Percentiles rank a stretch among this genome's conserved stretches.
These are phyloP conservation scores for Boletus subcaerulescens DNA, from an alignment of 768 basidiomycete genomes.

Conservation along the genomic window DNA sequence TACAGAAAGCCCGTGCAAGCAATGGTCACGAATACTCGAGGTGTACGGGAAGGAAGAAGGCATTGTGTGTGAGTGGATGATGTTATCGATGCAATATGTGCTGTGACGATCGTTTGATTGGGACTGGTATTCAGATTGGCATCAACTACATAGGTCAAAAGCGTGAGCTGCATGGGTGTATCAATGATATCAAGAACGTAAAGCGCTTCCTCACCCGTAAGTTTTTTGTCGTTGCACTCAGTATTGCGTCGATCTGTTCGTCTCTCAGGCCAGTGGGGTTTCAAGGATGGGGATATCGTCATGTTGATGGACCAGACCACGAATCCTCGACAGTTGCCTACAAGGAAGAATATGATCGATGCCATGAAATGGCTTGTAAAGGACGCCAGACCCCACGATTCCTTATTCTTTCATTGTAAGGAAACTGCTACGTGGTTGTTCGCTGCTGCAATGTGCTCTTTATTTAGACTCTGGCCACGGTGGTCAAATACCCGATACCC, in stretches of 20 bases:
- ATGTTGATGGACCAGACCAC: constrained; percentile 49
- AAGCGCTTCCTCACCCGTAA: constrained; percentile 62
- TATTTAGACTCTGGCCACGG: constrained; percentile 88
- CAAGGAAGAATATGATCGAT: constrained; percentile 51
- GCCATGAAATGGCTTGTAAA: constrained; percentile 68
- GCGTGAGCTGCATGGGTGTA: constrained; percentile 67
- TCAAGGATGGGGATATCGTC: constrained; percentile 54
- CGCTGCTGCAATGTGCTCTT: background rate
- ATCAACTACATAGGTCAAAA: constrained; percentile 71
- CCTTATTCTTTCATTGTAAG: constrained; percentile 73
- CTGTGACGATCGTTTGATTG: background rate
- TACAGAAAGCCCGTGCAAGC: background rate
- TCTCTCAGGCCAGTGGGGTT: constrained; percentile 42
- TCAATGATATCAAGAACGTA: constrained; percentile 77
- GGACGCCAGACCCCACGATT: constrained; percentile 65
- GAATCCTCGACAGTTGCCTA: constrained; percentile 46
- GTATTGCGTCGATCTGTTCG: background rate
- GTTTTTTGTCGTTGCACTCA: constrained; percentile 8
- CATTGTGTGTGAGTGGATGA: constrained; percentile 37
- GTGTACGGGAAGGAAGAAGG: constrained; percentile 53
- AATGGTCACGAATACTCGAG: constrained; percentile 41
- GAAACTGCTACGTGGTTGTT: background rate
- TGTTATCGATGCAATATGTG: background rate
- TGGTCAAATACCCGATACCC: constrained; percentile 77
- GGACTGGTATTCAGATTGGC: constrained; percentile 52